Conservation (phyloP, 2,329 filamentous ascomycete species). For the Monilinia fructigena region DNA sequence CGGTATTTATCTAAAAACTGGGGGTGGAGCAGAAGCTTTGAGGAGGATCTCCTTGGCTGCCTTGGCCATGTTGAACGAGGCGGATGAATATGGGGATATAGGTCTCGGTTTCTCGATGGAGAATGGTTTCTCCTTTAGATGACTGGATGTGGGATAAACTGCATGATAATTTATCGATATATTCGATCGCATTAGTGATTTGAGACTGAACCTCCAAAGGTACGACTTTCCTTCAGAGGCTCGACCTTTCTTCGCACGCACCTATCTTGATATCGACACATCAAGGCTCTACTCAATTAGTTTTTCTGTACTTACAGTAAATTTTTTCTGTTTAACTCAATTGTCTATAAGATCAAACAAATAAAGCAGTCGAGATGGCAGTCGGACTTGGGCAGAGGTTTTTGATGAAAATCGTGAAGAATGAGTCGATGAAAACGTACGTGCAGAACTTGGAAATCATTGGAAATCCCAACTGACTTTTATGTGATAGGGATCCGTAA, state of each 20-base stretch:
- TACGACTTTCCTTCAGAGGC: neutral
- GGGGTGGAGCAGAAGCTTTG: slow-evolving; percentile 10
- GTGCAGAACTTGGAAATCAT: slow-evolving; percentile 6
- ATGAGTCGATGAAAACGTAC: slow-evolving; percentile 64
- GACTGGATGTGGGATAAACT: neutral
- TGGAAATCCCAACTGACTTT: neutral
- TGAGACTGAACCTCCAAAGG: neutral
- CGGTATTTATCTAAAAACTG: slow-evolving; percentile 2
- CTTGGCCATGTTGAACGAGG: slow-evolving; percentile 6
- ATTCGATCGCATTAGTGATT: neutral
- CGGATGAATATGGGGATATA: neutral
- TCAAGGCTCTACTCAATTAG: neutral
- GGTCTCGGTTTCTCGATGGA: neutral
- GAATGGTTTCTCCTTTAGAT: neutral
- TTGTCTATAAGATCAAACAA: neutral
- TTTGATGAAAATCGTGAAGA: slow-evolving; percentile 44
- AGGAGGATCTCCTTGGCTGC: neutral
- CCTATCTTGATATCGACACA: neutral
- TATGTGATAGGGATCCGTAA: slow-evolving; percentile 17
- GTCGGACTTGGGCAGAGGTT: slow-evolving; percentile 10
- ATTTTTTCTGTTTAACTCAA: neutral
- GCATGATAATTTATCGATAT: slow-evolving; percentile 2
- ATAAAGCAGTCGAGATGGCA: neutral
- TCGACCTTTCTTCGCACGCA: neutral
- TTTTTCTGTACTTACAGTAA: neutral